These are phyloP conservation scores for Chlorencoelia australis DNA, from an alignment of 2,329 filamentous ascomycete genomes.

Conservation along the genomic window DNA sequence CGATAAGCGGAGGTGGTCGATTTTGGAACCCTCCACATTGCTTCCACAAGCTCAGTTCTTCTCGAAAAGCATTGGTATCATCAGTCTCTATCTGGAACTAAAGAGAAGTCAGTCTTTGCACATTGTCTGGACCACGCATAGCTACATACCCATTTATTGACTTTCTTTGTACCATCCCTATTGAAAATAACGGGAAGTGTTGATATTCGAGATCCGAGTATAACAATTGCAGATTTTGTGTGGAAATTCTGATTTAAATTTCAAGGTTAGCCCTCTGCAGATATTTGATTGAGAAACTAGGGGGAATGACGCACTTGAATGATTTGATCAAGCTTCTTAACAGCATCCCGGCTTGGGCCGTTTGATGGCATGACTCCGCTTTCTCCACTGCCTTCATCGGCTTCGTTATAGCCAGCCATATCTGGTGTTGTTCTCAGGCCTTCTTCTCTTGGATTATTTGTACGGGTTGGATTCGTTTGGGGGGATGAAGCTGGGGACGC, in stretches of 20 bases:
- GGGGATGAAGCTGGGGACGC: constrained; percentile 64
- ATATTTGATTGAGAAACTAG: constrained; percentile 1
- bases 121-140: not conserved
- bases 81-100: constrained; percentile 94
- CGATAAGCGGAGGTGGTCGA: constrained; percentile 71
- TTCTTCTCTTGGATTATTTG: constrained; percentile 66
- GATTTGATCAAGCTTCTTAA: constrained; percentile 83
- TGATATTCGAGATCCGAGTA: constrained; percentile 73
- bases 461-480: constrained; percentile 60
- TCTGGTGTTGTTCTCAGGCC: constrained; percentile 35
- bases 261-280: constrained; percentile 5
- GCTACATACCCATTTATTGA: constrained; percentile 74
- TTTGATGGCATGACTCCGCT: constrained; percentile 32
- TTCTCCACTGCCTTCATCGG: constrained; percentile 37
- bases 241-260: constrained; percentile 65
- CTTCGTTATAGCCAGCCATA: constrained; percentile 41
- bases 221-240: constrained; percentile 74
- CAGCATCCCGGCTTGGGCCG: constrained; percentile 52
- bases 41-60: constrained; percentile 76
- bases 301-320: constrained; percentile 55
- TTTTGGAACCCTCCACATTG: constrained; percentile 66
- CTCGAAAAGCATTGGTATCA: constrained; percentile 78
- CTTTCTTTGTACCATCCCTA: constrained; percentile 48
- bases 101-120: not conserved
- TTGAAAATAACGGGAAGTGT: constrained; percentile 47